A percentile compares a stretch with the other conserved stretches of the same genome.
phyloP scores from a whole-genome alignment of 495 filamentous ascomycete genomes.

The Neurospora terricola region DNA sequence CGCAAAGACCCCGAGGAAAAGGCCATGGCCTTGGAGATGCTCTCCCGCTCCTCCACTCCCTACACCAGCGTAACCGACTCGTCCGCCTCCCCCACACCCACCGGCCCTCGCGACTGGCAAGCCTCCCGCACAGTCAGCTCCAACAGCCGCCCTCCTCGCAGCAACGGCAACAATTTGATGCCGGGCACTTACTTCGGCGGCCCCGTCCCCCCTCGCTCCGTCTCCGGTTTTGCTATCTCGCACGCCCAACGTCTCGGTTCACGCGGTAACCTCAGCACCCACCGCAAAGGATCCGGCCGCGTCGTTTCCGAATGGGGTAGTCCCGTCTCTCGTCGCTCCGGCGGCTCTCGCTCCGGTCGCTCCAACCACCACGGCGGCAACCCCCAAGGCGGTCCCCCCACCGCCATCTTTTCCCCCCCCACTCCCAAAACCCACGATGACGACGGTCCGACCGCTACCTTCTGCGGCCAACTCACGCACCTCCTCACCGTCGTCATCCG shows the following conservation, averaged over 20 bases:
- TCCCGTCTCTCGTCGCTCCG: neutral
- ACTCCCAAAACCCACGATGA: neutral
- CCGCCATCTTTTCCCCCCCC: neutral
- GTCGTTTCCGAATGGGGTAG: neutral
- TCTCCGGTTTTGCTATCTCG: neutral
- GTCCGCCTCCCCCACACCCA: neutral
- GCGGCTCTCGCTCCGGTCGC: neutral
- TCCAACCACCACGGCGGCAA: neutral
- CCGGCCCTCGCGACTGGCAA: neutral
- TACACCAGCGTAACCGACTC: neutral
- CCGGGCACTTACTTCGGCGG: neutral
- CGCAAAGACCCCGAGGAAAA: conserved; percentile 12
- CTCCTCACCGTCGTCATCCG: neutral
- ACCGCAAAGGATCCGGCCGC: neutral
- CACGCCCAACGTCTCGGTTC: neutral
- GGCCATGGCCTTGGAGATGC: neutral
- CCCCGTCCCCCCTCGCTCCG: neutral
- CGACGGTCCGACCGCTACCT: neutral
- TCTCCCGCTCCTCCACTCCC: neutral
- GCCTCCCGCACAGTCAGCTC: neutral
- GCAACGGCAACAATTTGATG: neutral
- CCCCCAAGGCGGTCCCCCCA: neutral
- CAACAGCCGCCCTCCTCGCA: neutral
- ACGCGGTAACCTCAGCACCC: neutral
- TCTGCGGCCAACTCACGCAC: neutral